phyloP scores from a whole-genome alignment of 2,329 filamentous ascomycete genomes.

The Diatrype stigma region DNA sequence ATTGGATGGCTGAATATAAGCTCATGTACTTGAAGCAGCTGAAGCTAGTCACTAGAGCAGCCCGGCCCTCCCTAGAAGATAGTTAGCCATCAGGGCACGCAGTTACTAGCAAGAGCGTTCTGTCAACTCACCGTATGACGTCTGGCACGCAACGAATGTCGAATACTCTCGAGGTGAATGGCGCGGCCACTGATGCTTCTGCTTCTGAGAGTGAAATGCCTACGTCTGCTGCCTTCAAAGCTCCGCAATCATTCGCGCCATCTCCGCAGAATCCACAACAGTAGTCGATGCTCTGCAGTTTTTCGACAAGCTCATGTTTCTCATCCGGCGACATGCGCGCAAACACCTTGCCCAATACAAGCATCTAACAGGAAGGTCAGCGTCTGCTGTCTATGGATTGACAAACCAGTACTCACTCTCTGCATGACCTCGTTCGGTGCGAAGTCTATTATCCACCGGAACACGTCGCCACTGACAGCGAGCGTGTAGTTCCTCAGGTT shows the following conservation, averaged over 20 bases:
- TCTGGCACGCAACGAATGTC: conserved; percentile 94
- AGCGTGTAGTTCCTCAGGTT: conserved; percentile 83
- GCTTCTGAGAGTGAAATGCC: conserved; percentile 96
- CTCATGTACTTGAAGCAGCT: conserved; percentile 99
- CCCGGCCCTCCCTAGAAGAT: conserved; percentile 71
- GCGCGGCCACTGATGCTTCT: conserved; percentile 95
- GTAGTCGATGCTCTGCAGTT: conserved; percentile 93
- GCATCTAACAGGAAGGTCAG: conserved; percentile 58
- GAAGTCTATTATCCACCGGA: conserved; percentile 94
- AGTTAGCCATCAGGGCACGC: conserved; percentile 6
- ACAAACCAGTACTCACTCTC: conserved; percentile 41
- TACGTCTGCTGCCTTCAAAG: conserved; percentile 93
- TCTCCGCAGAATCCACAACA: conserved; percentile 96
- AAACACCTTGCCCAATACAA: conserved; percentile 87
- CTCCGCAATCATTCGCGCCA: conserved; percentile 95
- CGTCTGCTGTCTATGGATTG: background rate
- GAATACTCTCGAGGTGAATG: conserved; percentile 92
- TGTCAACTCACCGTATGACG: conserved; percentile 66
- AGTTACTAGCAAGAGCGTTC: background rate
- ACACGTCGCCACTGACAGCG: conserved; percentile 88
- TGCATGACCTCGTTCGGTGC: conserved; percentile 75
- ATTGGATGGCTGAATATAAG: conserved; percentile 98
- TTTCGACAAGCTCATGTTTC: conserved; percentile 96
- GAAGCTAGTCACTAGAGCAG: conserved; percentile 95
- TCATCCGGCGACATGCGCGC: conserved; percentile 98